phyloP scores from a whole-genome alignment of 441 rosid species.

The Aleurites moluccanus region DNA sequence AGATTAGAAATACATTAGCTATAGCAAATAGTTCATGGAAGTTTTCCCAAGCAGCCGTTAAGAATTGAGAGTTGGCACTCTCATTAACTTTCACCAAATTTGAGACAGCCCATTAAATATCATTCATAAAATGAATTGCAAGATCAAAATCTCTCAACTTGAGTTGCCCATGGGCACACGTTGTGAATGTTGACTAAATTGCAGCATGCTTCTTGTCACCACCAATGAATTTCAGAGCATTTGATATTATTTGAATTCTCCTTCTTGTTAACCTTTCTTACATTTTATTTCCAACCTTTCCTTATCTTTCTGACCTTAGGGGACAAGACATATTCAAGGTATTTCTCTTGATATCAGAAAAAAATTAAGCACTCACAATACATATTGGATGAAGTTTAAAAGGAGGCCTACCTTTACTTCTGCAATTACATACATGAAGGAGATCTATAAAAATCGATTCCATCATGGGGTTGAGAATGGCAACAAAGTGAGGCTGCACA shows the following conservation, averaged over 20 bases:
- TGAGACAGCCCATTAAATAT: no score
- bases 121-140: no score
- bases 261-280: background rate
- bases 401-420: constrained; percentile 15
- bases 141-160: no score
- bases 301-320: constrained; percentile 30
- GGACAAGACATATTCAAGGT: constrained; percentile 51
- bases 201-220: background rate
- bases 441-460: constrained; percentile 14
- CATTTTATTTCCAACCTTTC: background rate
- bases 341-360: constrained; percentile 43
- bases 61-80: no score
- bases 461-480: constrained; percentile 9
- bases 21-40: no score
- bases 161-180: no score
- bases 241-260: background rate
- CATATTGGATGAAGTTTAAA: background rate
- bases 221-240: background rate
- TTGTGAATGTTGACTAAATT: background rate
- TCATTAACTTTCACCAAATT: no score
- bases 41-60: no score
- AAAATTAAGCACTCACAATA: constrained; percentile 1
- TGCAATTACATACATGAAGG: constrained; percentile 9
- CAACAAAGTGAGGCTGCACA: background rate
- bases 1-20: no score